Conservation (phyloP, 2,329 filamentous ascomycete genomes). For the Alternaria panax region DNA sequence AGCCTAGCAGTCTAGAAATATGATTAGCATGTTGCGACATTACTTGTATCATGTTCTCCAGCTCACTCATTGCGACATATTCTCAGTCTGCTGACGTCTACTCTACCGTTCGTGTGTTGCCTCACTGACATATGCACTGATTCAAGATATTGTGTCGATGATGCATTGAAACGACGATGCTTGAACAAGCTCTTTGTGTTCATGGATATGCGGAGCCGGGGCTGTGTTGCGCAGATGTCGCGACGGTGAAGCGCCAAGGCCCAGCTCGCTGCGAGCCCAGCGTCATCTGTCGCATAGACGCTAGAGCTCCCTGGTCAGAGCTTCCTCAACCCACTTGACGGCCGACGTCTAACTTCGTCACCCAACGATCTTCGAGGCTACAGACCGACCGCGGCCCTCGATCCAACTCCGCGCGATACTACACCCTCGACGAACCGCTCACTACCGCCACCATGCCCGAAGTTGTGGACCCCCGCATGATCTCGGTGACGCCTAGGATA, state of each 20-base stretch:
- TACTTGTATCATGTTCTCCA: background rate
- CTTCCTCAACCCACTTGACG: conserved; percentile 36
- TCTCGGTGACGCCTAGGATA: conserved; percentile 72
- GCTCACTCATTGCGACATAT: background rate
- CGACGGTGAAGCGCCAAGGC: conserved; percentile 7
- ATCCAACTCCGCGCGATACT: conserved; percentile 29
- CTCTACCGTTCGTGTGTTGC: background rate
- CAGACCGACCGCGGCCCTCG: conserved; percentile 29
- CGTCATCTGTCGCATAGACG: conserved; percentile 20
- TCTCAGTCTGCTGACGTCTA: background rate
- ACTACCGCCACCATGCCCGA: conserved; percentile 47
- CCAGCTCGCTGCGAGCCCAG: conserved; percentile 7
- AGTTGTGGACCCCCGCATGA: conserved; percentile 58
- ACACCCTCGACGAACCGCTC: conserved; percentile 24
- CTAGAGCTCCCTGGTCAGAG: conserved; percentile 31
- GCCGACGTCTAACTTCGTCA: conserved; percentile 34
- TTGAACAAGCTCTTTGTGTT: background rate
- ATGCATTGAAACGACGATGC: accelerated
- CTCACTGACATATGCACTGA: background rate
- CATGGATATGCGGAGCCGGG: background rate
- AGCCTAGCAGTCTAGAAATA: background rate
- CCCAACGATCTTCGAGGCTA: conserved; percentile 27
- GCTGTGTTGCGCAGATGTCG: background rate
- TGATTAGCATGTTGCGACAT: background rate
- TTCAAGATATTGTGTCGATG: background rate